Conservation (phyloP, 306 rosid species). For the Dalbergia oliveri region DNA sequence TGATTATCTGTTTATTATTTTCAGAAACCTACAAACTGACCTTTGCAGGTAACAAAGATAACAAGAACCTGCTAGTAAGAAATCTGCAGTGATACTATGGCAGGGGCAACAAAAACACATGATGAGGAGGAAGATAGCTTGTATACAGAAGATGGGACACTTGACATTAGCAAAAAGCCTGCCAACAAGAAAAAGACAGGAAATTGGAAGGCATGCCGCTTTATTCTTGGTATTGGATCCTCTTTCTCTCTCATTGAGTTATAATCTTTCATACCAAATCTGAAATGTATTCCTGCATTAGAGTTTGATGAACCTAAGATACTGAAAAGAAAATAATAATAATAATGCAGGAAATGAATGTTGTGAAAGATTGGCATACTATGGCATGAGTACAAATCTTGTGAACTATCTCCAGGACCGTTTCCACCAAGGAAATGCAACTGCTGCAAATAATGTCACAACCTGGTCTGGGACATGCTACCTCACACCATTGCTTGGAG, state of each 20-base stretch:
- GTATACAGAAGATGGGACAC: constrained; percentile 75
- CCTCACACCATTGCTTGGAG: constrained; percentile 83
- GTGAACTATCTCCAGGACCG: constrained; percentile 79
- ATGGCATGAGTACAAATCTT: constrained; percentile 86
- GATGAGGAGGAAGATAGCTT: constrained; percentile 58
- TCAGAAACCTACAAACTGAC: not conserved
- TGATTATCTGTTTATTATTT: constrained; percentile 9
- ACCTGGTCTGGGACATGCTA: constrained; percentile 89
- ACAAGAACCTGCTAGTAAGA: constrained; percentile 16
- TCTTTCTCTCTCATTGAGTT: not conserved
- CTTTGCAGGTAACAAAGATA: constrained; percentile 11
- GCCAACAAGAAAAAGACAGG: constrained; percentile 78
- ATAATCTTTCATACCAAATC: not conserved
- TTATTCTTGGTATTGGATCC: constrained; percentile 69
- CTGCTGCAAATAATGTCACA: constrained; percentile 71
- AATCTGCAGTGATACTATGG: constrained; percentile 46
- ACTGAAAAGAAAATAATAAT: not conserved
- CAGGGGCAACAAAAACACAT: constrained; percentile 39
- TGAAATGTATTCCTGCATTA: not conserved
- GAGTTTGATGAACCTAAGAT: not conserved
- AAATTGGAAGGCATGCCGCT: constrained; percentile 78
- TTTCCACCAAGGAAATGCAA: constrained; percentile 60
- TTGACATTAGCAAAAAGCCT: constrained; percentile 59
- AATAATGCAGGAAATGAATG: constrained; percentile 71
- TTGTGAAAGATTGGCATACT: constrained; percentile 89